These are phyloP conservation scores for Sugiyamaella americana DNA, from an alignment of 805 yeast genomes.

Conservation along the genomic window DNA sequence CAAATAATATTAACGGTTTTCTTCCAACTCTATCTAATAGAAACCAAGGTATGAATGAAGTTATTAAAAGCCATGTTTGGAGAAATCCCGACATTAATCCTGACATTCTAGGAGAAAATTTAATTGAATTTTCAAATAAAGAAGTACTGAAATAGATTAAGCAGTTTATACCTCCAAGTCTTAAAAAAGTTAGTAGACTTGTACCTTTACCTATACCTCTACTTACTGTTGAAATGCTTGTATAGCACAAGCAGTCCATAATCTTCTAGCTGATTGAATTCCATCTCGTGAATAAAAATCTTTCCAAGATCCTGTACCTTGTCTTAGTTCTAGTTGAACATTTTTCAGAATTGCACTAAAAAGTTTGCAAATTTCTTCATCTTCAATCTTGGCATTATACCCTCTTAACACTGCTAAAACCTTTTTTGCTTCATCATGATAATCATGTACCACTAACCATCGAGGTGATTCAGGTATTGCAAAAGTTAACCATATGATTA, in stretches of 20 bases:
- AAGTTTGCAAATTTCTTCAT: neutral
- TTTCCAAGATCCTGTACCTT: slow-evolving; percentile 6
- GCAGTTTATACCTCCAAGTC: too few relatives aligned
- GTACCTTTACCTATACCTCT: too few relatives aligned
- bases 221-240: slow-evolving; percentile 8
- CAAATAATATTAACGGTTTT: slow-evolving; percentile 54
- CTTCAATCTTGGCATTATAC: slow-evolving; percentile 41
- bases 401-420: slow-evolving; percentile 32
- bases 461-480: slow-evolving; percentile 88
- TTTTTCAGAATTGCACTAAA: too few relatives aligned
- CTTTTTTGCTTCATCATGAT: slow-evolving; percentile 67
- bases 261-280: neutral
- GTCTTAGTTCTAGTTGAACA: too few relatives aligned
- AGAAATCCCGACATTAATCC: slow-evolving; percentile 36
- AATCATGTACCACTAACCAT: slow-evolving; percentile 74
- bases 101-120: too few relatives aligned
- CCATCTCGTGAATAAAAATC: slow-evolving; percentile 7
- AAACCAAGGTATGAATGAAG: slow-evolving; percentile 52
- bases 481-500: too few relatives aligned
- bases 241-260: slow-evolving; percentile 9
- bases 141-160: too few relatives aligned
- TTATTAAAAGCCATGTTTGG: slow-evolving; percentile 59
- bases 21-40: slow-evolving; percentile 50
- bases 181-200: too few relatives aligned
- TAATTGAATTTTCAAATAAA: too few relatives aligned